Conservation (phyloP, 2,329 filamentous ascomycete genomes). For the Hyphodiscus sp. region DNA sequence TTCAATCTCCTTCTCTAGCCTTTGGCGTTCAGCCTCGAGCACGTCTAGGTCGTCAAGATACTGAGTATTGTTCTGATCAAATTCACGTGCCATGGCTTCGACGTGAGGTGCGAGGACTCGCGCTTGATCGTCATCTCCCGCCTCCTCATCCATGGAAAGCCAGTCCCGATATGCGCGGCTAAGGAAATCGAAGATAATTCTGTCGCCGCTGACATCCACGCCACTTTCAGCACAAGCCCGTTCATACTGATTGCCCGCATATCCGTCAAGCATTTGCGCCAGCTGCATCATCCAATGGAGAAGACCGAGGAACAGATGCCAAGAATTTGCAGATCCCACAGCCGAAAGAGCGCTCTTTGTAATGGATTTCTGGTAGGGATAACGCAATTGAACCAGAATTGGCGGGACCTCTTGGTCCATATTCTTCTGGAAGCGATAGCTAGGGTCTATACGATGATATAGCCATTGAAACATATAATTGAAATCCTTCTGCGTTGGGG, state of each 20-base stretch:
- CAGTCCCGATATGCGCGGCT: constrained; percentile 88
- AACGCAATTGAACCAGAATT: constrained; percentile 85
- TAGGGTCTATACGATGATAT: constrained; percentile 91
- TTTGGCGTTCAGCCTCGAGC: constrained; percentile 79
- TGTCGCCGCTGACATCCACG: constrained; percentile 79
- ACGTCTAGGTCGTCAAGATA: constrained; percentile 78
- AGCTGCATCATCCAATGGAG: constrained; percentile 99
- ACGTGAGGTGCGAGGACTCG: constrained; percentile 76
- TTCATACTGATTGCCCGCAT: constrained; percentile 71
- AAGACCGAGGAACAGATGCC: constrained; percentile 88
- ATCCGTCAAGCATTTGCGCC: constrained; percentile 86
- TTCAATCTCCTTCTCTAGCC: constrained; percentile 78
- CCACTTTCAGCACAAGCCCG: constrained; percentile 84
- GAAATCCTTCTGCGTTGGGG: constrained; percentile 97
- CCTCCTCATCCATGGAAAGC: constrained; percentile 86
- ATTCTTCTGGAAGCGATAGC: constrained; percentile 85
- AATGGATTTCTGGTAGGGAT: constrained; percentile 91
- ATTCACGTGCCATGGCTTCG: constrained; percentile 79
- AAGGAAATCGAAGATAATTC: constrained; percentile 91
- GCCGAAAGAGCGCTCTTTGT: constrained; percentile 94
- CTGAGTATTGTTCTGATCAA: constrained; percentile 76
- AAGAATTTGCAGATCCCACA: constrained; percentile 85
- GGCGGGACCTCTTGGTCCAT: constrained; percentile 94
- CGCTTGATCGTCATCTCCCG: constrained; percentile 77
- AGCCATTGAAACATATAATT: constrained; percentile 97